phyloP scores from a whole-genome alignment of 2,329 filamentous ascomycete species.

The Rutstroemia sp. region DNA sequence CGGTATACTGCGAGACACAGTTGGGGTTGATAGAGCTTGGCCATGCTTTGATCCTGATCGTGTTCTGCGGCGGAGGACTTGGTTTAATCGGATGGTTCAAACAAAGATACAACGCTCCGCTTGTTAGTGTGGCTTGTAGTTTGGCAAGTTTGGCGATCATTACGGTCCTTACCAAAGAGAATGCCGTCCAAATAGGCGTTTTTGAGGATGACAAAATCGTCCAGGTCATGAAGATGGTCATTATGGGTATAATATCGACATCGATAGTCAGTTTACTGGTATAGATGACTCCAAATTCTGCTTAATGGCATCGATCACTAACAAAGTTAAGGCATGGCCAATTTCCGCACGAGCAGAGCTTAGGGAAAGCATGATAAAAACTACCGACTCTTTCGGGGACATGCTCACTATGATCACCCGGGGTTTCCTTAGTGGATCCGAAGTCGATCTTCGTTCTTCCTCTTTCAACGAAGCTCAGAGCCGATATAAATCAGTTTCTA shows the following conservation, averaged over 20 bases:
- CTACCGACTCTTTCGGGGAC: conserved; percentile 68
- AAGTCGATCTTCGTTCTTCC: conserved; percentile 64
- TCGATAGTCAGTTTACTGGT: conserved; percentile 70
- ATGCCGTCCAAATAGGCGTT: conserved; percentile 72
- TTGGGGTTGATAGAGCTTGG: conserved; percentile 62
- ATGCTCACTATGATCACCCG: conserved; percentile 76
- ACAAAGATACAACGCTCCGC: conserved; percentile 66
- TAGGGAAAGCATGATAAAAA: conserved; percentile 64
- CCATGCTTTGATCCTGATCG: conserved; percentile 68
- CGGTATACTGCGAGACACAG: conserved; percentile 65
- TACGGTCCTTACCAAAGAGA: conserved; percentile 85
- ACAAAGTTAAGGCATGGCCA: conserved; percentile 40
- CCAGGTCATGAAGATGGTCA: conserved; percentile 75
- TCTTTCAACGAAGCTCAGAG: conserved; percentile 56
- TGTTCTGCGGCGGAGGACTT: conserved; percentile 80
- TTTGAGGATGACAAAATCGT: conserved; percentile 76
- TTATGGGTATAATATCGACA: conserved; percentile 67
- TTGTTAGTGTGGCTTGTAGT: conserved; percentile 80
- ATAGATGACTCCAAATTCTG: conserved; percentile 28
- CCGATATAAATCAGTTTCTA: conserved; percentile 60
- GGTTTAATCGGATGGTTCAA: conserved; percentile 87
- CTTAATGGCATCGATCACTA: background rate
- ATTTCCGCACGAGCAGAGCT: conserved; percentile 68
- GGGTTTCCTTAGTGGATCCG: conserved; percentile 75
- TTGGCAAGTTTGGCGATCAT: conserved; percentile 84